phyloP scores from a whole-genome alignment of 768 basidiomycete species.

The Rhizopogon salebrosus region DNA sequence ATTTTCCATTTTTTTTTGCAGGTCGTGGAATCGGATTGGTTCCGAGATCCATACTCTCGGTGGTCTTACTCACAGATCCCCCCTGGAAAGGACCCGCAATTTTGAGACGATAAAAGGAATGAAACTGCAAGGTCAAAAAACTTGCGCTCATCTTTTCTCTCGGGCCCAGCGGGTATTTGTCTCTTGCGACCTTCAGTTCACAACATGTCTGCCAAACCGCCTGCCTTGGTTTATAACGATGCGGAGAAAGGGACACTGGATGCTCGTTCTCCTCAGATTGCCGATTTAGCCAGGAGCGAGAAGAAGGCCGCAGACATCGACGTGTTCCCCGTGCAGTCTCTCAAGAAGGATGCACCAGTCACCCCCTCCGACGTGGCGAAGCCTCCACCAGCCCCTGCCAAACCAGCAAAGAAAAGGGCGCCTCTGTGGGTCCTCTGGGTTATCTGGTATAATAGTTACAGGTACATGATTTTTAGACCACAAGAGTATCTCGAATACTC shows the following conservation, averaged over 20 bases:
- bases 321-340: conserved; percentile 28
- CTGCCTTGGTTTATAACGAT: conserved; percentile 38
- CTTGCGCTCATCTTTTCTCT: background rate
- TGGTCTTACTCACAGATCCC: conserved; percentile 1
- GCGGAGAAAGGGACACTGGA: conserved; percentile 57
- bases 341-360: conserved; percentile 39
- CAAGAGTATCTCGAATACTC: background rate
- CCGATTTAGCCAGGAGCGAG: conserved; percentile 31
- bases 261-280: conserved; percentile 28
- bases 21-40: conserved; percentile 8
- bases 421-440: conserved; percentile 57
- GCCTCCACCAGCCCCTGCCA: conserved; percentile 28
- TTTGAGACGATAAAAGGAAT: conserved; percentile 19
- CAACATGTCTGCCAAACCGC: conserved; percentile 40
- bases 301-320: conserved; percentile 31
- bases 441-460: conserved; percentile 78
- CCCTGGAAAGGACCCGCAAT: conserved; percentile 7
- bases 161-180: conserved; percentile 8
- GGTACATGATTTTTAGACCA: conserved; percentile 33
- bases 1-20: background rate
- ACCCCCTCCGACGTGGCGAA: conserved; percentile 29
- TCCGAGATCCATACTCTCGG: conserved; percentile 11
- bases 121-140: background rate
- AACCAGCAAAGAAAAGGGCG: conserved; percentile 48
- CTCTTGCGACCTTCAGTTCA: conserved; percentile 5